Conservation (phyloP, 2,329 filamentous ascomycete genomes). For the Clarireedia homoeocarpa region DNA sequence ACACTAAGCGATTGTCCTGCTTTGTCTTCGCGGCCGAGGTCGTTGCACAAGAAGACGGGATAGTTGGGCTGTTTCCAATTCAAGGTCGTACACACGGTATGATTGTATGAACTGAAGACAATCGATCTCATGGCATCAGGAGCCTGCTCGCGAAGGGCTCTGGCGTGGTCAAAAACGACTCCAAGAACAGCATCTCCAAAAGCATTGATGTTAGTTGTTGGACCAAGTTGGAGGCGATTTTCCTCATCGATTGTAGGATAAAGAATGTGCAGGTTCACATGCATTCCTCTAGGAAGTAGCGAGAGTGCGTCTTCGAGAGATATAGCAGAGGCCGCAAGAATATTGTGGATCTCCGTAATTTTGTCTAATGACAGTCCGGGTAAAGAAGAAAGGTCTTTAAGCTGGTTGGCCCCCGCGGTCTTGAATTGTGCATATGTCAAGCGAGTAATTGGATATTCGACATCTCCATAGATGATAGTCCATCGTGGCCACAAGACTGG, state of each 20-base stretch:
- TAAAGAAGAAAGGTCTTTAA: slow-evolving; percentile 36
- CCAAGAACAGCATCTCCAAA: slow-evolving; percentile 79
- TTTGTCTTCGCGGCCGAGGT: slow-evolving; percentile 60
- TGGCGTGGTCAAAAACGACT: slow-evolving; percentile 86
- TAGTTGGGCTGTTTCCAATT: slow-evolving; percentile 99
- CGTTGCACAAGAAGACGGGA: slow-evolving; percentile 90
- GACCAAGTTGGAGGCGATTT: slow-evolving; percentile 58
- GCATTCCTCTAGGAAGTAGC: slow-evolving; percentile 68
- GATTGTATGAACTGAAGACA: slow-evolving; percentile 90
- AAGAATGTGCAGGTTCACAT: slow-evolving; percentile 85
- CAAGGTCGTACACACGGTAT: slow-evolving; percentile 81
- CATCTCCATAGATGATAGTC: slow-evolving; percentile 65
- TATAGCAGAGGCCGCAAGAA: slow-evolving; percentile 69
- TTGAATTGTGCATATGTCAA: slow-evolving; percentile 68
- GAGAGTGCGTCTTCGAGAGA: slow-evolving; percentile 70
- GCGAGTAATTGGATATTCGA: slow-evolving; percentile 76
- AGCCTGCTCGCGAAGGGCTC: slow-evolving; percentile 54
- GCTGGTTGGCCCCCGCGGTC: slow-evolving; percentile 29
- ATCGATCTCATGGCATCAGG: slow-evolving; percentile 75
- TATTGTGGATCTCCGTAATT: slow-evolving; percentile 60
- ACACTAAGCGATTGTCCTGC: slow-evolving; percentile 19
- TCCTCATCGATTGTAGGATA: slow-evolving; percentile 77
- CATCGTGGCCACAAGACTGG: slow-evolving; percentile 85
- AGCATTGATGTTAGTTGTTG: slow-evolving; percentile 73
- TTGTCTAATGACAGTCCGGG: slow-evolving; percentile 40